phyloP scores from a whole-genome alignment of 1,284 basidiomycete genomes.

The Agaricales sp. region DNA sequence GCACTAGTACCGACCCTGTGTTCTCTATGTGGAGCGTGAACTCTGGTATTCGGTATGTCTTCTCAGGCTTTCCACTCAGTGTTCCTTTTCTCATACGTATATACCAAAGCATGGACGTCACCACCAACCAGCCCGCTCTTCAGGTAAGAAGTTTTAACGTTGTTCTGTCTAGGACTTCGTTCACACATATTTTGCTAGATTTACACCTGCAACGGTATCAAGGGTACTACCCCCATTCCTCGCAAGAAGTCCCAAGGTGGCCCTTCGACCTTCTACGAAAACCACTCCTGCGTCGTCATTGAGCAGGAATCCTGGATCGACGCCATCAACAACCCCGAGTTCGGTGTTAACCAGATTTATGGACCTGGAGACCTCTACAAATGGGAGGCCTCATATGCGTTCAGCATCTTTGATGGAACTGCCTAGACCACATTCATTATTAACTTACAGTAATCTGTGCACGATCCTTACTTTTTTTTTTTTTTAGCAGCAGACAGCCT shows the following conservation, averaged over 20 bases:
- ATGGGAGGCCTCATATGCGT: neutral
- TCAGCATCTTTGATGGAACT: neutral
- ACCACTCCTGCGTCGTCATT: slow-evolving; percentile 36
- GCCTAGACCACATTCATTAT: neutral
- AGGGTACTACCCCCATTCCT: slow-evolving; percentile 26
- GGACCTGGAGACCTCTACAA: slow-evolving; percentile 17
- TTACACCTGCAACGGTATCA: slow-evolving; percentile 36
- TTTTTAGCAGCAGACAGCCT: too few relatives aligned
- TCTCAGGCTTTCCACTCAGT: too few relatives aligned
- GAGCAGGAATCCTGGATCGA: slow-evolving; percentile 39
- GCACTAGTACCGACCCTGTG: slow-evolving; percentile 16
- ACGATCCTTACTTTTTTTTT: too few relatives aligned
- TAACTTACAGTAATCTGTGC: too few relatives aligned
- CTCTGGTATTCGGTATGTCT: slow-evolving; percentile 33
- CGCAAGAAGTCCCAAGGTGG: slow-evolving; percentile 35
- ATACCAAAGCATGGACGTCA: slow-evolving; percentile 32
- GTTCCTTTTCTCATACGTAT: too few relatives aligned
- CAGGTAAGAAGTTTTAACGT: slow-evolving; percentile 18
- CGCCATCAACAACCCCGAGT: slow-evolving; percentile 37
- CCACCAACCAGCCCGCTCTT: slow-evolving; percentile 33
- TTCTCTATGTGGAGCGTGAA: slow-evolving; percentile 32
- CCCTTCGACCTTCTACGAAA: slow-evolving; percentile 21
- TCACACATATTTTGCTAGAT: slow-evolving; percentile 16
- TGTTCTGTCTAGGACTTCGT: neutral
- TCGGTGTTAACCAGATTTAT: slow-evolving; percentile 33